Percentiles rank a stretch among this genome's conserved stretches.
phyloP scores from a whole-genome alignment of 345 rosid genomes.

The Lepidium didymum region DNA sequence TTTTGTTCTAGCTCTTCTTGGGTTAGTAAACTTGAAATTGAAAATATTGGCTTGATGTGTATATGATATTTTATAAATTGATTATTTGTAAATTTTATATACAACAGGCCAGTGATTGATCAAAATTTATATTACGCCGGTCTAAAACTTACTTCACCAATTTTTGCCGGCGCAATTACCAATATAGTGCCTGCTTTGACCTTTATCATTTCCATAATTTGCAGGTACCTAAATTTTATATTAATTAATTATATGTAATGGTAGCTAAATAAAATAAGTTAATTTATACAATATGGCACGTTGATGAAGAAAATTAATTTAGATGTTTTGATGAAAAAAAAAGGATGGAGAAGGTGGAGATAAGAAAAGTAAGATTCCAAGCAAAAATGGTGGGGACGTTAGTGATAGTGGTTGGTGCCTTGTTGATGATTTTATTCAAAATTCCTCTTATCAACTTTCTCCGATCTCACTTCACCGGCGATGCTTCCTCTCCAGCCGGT shows the following conservation, averaged over 20 bases:
- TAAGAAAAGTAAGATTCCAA: conserved; percentile 69
- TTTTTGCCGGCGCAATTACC: conserved; percentile 85
- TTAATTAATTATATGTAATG: not conserved
- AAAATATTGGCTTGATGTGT: not conserved
- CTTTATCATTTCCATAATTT: conserved; percentile 63
- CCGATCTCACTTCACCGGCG: conserved; percentile 45
- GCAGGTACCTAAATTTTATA: conserved; percentile 28
- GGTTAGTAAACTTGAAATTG: conserved; percentile 37
- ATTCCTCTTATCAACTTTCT: conserved; percentile 50
- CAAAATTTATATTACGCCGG: conserved; percentile 90
- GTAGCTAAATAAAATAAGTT: not conserved
- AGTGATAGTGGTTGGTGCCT: conserved; percentile 83
- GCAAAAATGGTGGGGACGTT: conserved; percentile 78
- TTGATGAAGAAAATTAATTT: not conserved
- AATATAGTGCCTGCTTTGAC: conserved; percentile 92
- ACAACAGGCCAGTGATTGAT: conserved; percentile 79
- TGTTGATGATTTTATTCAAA: conserved; percentile 77
- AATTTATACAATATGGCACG: not conserved
- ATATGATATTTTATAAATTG: not conserved
- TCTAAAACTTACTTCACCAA: conserved; percentile 75
- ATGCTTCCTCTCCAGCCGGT: not conserved
- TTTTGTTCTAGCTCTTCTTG: conserved; percentile 74
- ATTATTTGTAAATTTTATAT: not conserved
- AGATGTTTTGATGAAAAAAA: conserved; percentile 7
- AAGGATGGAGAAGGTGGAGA: conserved; percentile 78